Evolutionary conservation across 2,329 filamentous ascomycete species (phyloP).

Genomic region (Apiospora arundinis): DNA sequence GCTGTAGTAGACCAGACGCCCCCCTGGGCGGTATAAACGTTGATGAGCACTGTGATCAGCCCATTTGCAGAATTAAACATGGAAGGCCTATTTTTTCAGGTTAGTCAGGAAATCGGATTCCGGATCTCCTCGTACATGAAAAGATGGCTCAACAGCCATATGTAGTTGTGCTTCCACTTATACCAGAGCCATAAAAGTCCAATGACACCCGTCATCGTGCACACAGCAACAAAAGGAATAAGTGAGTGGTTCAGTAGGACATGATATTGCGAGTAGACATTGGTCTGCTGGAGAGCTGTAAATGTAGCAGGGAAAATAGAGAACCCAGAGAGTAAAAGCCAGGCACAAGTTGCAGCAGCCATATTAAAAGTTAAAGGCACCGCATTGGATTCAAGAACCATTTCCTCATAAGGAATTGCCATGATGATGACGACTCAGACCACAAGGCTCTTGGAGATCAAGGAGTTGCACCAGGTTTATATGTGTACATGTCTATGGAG

Average conservation of each 20-base stretch:
- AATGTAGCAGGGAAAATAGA: neutral
- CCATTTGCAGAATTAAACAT: neutral
- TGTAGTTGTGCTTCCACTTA: slow-evolving; percentile 2
- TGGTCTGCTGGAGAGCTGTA: neutral
- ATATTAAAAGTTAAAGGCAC: neutral
- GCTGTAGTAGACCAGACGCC: neutral
- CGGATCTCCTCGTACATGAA: neutral
- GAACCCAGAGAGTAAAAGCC: slow-evolving; percentile 2
- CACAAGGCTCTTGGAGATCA: neutral
- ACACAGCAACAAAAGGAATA: neutral
- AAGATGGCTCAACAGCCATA: neutral
- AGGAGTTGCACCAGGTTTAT: neutral
- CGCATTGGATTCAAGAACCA: neutral
- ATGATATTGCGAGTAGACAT: slow-evolving; percentile 1
- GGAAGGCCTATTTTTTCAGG: neutral
- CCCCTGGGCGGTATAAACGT: neutral
- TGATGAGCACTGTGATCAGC: neutral
- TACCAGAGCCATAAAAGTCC: slow-evolving; percentile 1
- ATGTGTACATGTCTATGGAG: neutral
- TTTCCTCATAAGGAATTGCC: neutral
- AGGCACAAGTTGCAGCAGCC: neutral
- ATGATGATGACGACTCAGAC: neutral
- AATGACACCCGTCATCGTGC: neutral
- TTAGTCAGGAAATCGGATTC: neutral
- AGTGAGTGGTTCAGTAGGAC: neutral